Base-by-base conservation (phyloP, 805 yeast genomes). In the Candida andamanensis region DNA sequence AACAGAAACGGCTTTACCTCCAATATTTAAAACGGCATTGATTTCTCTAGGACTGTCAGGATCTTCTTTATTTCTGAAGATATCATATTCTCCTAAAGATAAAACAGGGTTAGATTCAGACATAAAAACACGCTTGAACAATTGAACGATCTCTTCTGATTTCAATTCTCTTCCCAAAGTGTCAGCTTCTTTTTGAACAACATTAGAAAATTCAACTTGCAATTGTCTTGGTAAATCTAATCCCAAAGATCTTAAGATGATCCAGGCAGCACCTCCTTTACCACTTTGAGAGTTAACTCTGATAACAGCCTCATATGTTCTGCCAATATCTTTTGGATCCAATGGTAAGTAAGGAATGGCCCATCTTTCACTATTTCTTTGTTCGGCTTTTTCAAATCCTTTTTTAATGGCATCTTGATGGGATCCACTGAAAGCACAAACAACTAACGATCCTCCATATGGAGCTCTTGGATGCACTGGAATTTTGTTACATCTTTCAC, bases 251-350 rank as follows among this genome's bases (percentile, higher is more conserved):
- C 84, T 70, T 50, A 79, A 71, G 41, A 81, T 69, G 35, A 81
- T 76, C 90, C 90, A 81, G 15, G 89, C 85, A 28, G 89, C 85
- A 58, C 90, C 90, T 52, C 90, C 90, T 58, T 81, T 81, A 57
- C 90, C 90, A n/a, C 85, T 78, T 62, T 81, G 90, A 15, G 90
- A 81, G 63, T 81, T 81, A 49, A 81, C 89, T 67, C 90, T 71
- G 52, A 81, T 81, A 37, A 81, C 84, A 33, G 87, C 89, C 62
- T 81, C 90, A 56, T 81, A 81, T 46, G 72, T 80, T 66, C 86
- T 71, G 35, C 90, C 90, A 45, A 81, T 76, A 56, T 81, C 90
- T 58, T 78, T 69, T 47, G 90, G 90, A 63, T 81, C 90, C 55
- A 81, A 69, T 39, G 90, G 87, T 50, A 81, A 66, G 66, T 81